Base-by-base conservation (phyloP, 2,329 filamentous ascomycete genomes). In the Xylariaceae sp. region DNA sequence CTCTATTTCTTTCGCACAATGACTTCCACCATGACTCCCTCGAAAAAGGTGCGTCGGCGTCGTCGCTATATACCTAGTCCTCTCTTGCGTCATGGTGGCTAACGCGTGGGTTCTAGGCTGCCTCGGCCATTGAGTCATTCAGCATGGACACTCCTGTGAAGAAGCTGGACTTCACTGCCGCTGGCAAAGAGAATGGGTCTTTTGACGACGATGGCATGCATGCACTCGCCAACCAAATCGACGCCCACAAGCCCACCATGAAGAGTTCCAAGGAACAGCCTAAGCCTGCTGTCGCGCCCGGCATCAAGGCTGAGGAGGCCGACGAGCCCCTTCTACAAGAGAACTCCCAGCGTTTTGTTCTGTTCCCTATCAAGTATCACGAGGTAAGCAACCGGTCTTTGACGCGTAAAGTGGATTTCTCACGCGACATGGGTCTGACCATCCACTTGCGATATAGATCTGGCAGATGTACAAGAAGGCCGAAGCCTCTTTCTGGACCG, bases 401-500 rank as follows among this genome's bases (percentile, higher is more conserved):
- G 64, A 86, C 87, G 87, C 85, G 86, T 89, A 80, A 80, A 87
- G 80, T 86, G 80, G 66, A n/a, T 58, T 57, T 57, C 32, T 8
- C 50, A 64, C 63, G 66, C 58, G 58, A 56, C 54, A 48, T 57
- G 16, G 34, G 22, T 66, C 74, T 80, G 70, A 81, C 70, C 53
- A 52, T 58, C 53, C 57, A 59, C 48, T 58, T 7, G 10, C 30
- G 56, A 47, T 61, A 71, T 66, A 96, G 92, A 95, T 96, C 74
- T 99, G 94, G 94, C 92, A 97, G 76, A 97, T 97, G 92, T 99
- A 99, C 85, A 99, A 99, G 85, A 97, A 97, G 80, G 92, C 92
- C 63, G 92, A 99, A 75, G 94, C 94, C 49, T 97, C 94, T 41
- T 99, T 99, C 86, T 99, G 94, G 94, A 99, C 94, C 40, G 94